Percentiles rank a stretch among this genome's conserved stretches.
Evolutionary conservation across 805 yeast species (phyloP).

Genomic region (Yamadazyma takamatsuzukensis): DNA sequence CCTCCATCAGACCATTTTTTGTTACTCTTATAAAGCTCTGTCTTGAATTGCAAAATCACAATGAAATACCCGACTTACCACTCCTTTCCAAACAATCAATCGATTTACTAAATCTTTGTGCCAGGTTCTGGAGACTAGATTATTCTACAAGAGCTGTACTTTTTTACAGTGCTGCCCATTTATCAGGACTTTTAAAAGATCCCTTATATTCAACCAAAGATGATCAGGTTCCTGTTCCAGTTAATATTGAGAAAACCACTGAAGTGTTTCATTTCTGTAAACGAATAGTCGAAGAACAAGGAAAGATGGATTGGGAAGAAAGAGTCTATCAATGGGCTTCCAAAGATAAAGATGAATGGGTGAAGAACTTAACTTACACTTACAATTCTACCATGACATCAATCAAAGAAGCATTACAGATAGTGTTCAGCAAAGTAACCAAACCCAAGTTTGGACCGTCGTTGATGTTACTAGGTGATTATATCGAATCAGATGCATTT

Average conservation of each 20-base stretch:
- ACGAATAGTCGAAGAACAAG: conserved; percentile 28
- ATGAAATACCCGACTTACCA: conserved; percentile 15
- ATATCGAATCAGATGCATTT: conserved; percentile 45
- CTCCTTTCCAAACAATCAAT: conserved; percentile 38
- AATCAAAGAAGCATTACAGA: conserved; percentile 39
- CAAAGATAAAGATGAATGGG: conserved; percentile 51
- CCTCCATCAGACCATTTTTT: conserved; percentile 36
- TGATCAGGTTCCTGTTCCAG: conserved; percentile 24
- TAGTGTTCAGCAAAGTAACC: conserved; percentile 35
- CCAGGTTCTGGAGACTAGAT: conserved; percentile 58
- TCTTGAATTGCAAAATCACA: conserved; percentile 16
- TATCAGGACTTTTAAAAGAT: conserved; percentile 28
- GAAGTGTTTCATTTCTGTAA: conserved; percentile 27
- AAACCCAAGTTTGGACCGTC: conserved; percentile 60
- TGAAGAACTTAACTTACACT: conserved; percentile 39
- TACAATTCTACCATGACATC: conserved; percentile 46
- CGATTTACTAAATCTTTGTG: conserved; percentile 41
- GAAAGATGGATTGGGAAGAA: conserved; percentile 26
- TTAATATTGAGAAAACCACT: conserved; percentile 23
- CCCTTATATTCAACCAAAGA: conserved; percentile 13
- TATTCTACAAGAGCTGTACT: conserved; percentile 46
- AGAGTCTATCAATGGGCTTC: conserved; percentile 28
- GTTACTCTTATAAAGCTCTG: conserved; percentile 40
- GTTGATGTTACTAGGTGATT: conserved; percentile 46
- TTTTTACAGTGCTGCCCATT: conserved; percentile 47